phyloP scores from a whole-genome alignment of 2,329 filamentous ascomycete genomes.

The Penicillium janthinellum region DNA sequence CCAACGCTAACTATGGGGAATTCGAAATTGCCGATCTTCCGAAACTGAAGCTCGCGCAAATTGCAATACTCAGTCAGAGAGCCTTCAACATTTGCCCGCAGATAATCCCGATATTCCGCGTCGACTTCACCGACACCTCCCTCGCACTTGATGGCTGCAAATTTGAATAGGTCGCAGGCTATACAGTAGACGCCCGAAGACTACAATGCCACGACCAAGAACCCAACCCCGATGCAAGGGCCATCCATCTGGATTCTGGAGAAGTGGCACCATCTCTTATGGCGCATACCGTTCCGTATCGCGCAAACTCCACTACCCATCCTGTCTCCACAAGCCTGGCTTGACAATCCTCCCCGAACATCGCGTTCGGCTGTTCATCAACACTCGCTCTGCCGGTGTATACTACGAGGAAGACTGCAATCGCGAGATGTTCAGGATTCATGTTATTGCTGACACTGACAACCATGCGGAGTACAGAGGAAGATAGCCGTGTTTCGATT shows the following conservation, averaged over 20 bases:
- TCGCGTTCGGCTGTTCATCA: slow-evolving; percentile 8
- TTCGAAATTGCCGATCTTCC: not conserved
- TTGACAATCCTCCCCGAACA: not conserved
- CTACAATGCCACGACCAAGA: not conserved
- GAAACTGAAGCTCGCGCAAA: not conserved
- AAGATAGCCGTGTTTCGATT: not conserved
- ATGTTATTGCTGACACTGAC: not conserved
- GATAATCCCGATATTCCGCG: not conserved
- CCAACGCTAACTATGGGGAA: not conserved
- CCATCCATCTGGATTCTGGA: not conserved
- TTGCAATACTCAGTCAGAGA: not conserved
- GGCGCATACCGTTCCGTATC: not conserved
- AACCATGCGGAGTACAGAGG: not conserved
- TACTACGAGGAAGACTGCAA: not conserved
- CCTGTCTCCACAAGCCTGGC: not conserved
- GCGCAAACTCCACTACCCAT: slow-evolving; percentile 5
- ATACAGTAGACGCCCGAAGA: not conserved
- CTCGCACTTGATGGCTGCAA: too few species aligned
- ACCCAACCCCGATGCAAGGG: not conserved
- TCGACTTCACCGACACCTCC: not conserved
- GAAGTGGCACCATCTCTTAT: not conserved
- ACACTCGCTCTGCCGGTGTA: slow-evolving; percentile 6
- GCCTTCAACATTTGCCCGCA: not conserved
- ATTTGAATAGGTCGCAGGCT: not conserved
- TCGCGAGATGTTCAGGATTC: not conserved